phyloP scores from a whole-genome alignment of 805 yeast genomes.

The Wickerhamomyces pijperi region DNA sequence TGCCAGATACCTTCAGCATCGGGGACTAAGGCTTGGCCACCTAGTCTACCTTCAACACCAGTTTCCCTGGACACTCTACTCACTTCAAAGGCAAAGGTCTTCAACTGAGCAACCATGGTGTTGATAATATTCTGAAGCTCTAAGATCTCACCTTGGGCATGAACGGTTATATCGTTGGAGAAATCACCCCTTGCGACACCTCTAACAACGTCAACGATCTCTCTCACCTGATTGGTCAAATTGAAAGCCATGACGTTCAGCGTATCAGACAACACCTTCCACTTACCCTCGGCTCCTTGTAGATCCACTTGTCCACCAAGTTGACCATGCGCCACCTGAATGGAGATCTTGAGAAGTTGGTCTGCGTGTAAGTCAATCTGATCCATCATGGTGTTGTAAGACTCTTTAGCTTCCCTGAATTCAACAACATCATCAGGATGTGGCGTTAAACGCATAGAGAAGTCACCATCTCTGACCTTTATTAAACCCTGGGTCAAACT shows the following conservation, averaged over 20 bases:
- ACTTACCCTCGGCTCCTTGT: constrained; percentile 72
- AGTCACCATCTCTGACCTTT: constrained; percentile 82
- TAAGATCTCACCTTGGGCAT: constrained; percentile 84
- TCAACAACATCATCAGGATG: constrained; percentile 54
- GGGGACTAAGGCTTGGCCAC: constrained; percentile 81
- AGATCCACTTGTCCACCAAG: constrained; percentile 83
- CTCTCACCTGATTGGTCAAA: constrained; percentile 80
- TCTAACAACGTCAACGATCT: constrained; percentile 80
- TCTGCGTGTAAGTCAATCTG: constrained; percentile 66
- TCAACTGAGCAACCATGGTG: constrained; percentile 83
- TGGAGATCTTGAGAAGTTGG: constrained; percentile 67
- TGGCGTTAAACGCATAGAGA: constrained; percentile 66
- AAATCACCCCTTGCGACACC: constrained; percentile 85
- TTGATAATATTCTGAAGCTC: constrained; percentile 81
- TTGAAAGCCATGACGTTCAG: constrained; percentile 86
- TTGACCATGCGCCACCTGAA: constrained; percentile 84
- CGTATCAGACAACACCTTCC: constrained; percentile 81
- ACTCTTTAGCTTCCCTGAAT: constrained; percentile 62
- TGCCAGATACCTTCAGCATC: constrained; percentile 90
- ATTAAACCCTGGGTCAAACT: constrained; percentile 45
- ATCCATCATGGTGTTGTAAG: constrained; percentile 84
- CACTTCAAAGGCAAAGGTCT: constrained; percentile 79
- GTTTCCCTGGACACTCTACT: constrained; percentile 86
- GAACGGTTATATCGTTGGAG: constrained; percentile 74
- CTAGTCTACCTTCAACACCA: constrained; percentile 84